Evolutionary conservation across 495 filamentous ascomycete genomes (phyloP), one percentile per base, ranked within the genome.

Genomic region (Platismatia glauca): DNA sequence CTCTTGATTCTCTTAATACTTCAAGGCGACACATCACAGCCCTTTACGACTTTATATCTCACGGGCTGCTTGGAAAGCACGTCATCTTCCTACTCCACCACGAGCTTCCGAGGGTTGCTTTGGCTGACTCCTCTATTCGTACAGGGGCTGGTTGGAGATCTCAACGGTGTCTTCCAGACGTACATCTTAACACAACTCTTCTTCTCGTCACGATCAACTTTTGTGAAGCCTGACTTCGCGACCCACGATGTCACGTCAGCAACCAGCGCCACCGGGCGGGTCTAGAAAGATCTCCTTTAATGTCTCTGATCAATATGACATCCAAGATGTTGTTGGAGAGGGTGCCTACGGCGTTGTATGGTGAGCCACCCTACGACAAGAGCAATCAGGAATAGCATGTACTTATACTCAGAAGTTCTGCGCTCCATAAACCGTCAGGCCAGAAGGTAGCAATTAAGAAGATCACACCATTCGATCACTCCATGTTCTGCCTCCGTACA

Each of bases 381-480:
- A 31, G 24, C 35, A n/a, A 38, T 31, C 5, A 13, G 22, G 33
- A 59, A 22, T 15, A 46, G 34, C 52, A 39, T 9, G 44, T 62
- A 50, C 65, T 76, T 67, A 73, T 39, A 16, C 11, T 22, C 63
- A 64, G n/a, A 67, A 96, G 92, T 78, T 99, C 95, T 56, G 95
- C 95, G 34, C 86, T 97, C 65, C 95, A 99, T 79, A 97, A 97
- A 79, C 95, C 95, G 7, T 97, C 95, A 4, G 86, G 91, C 66
- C 95, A 99, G 77, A 97, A 97, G 78, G 95, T 99, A 57, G 95
- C 95, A 35, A 99, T 99, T 79, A 99, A 99, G 81, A 99, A 99
- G 82, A 99, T 99, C 69, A 97, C 92, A 2, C 95, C 94, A 1
- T 97, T 97, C 77, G 94, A 98, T 68, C 93, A 97, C 72, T 96